phyloP scores from a whole-genome alignment of 2,329 filamentous ascomycete genomes.

The Pseudocercospora macadamiae region DNA sequence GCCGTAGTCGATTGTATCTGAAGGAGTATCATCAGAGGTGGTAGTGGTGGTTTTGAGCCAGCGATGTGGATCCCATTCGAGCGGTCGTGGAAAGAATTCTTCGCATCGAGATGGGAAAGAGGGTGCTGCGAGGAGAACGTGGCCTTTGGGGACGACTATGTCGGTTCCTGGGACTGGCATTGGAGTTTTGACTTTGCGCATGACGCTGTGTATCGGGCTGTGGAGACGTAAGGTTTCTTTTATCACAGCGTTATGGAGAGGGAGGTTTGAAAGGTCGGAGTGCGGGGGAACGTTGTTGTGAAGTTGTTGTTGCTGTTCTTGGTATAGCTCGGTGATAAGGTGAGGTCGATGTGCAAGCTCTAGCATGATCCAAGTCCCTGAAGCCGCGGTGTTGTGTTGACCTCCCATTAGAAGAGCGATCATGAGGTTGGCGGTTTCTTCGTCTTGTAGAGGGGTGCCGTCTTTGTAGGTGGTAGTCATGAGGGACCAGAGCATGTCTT shows the following conservation, averaged over 20 bases:
- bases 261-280: constrained; percentile 77
- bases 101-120: constrained; percentile 75
- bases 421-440: constrained; percentile 90
- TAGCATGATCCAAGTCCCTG: constrained; percentile 81
- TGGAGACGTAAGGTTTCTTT: constrained; percentile 92
- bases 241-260: constrained; percentile 80
- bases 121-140: constrained; percentile 81
- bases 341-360: constrained; percentile 76
- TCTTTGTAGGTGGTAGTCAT: constrained; percentile 87
- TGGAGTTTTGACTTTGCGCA: constrained; percentile 87
- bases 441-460: constrained; percentile 76
- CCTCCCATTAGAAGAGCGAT: constrained; percentile 91
- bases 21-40: constrained; percentile 35
- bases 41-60: constrained; percentile 66
- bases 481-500: constrained; percentile 87
- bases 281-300: constrained; percentile 74
- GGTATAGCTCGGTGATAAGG: constrained; percentile 77
- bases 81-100: constrained; percentile 78
- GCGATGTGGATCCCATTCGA: constrained; percentile 84
- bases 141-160: constrained; percentile 77
- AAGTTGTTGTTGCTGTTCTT: constrained; percentile 75
- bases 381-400: constrained; percentile 88
- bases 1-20: constrained; percentile 84
- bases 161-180: constrained; percentile 82
- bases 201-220: constrained; percentile 90